Base-by-base conservation (phyloP, 208 protist genomes). In the Lotmaria passim region DNA sequence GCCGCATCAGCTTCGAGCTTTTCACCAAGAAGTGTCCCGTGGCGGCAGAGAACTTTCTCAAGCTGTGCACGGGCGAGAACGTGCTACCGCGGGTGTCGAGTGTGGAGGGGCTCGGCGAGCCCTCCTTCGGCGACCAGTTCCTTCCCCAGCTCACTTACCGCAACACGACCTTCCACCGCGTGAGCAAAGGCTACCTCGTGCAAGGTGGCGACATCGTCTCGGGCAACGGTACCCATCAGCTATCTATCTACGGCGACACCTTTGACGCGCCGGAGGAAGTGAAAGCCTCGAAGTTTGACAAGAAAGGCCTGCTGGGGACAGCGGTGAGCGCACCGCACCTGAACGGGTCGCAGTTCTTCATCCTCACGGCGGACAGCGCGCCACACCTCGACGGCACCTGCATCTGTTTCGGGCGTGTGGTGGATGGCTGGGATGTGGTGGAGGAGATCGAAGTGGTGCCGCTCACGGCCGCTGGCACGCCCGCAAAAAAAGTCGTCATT, bases 241-340 rank as follows among this genome's bases (percentile, higher is more conserved):
- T 99, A 38, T 99, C 94, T 50, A 98, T 99, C 74, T 99, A 98
- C 78, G 98, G 98, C 72, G 93, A 94, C 26, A 93, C 80, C 30
- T 96, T 93, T 60, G 90, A 97, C 69, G 97, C 97, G n/a, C 83
- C 83, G 44, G 96, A 99, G 58, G 98, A 99, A 82, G 98, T 98
- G 81, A 90, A 91, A 51, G 82, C 73, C 36, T 93, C 95, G 28
- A 91, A 87, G 78, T 93, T 94, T 60, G 79, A 91, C 60, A 55
- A 73, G 28, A 61, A 73, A 36, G 97, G 98, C n/a, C 69, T 98
- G 14, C 81, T 99, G 10, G 98, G 97, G 14, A 99, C 99, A 67
- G 98, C 98, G 36, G 98, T 99, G 52, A 93, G 96, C 57, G 98
- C 98, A 34, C 92, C 94, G 8, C 90, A 99, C 80, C 97, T 98